These are phyloP conservation scores for Fusarium sp. DNA, from an alignment of 2,329 filamentous ascomycete genomes.

Conservation along the genomic window DNA sequence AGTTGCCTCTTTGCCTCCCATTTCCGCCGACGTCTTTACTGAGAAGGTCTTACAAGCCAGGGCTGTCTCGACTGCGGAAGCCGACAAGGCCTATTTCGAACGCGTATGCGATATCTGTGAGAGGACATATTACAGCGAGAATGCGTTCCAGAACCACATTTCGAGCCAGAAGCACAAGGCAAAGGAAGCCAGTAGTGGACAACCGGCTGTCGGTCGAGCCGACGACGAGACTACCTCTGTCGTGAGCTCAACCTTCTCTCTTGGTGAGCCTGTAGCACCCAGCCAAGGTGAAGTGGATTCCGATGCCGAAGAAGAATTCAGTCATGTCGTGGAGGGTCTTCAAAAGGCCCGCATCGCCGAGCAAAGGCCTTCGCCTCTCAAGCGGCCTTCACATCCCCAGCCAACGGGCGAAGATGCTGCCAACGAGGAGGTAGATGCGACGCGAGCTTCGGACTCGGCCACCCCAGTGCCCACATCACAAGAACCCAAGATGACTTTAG, in stretches of 20 bases:
- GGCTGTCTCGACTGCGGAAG: constrained; percentile 84
- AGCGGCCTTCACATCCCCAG: constrained; percentile 66
- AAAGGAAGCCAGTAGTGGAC: constrained; percentile 62
- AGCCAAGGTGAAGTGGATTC: constrained; percentile 67
- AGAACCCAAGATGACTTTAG: constrained; percentile 59
- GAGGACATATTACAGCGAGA: constrained; percentile 96
- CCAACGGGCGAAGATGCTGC: constrained; percentile 58
- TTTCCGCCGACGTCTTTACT: constrained; percentile 91
- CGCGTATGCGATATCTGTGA: constrained; percentile 84
- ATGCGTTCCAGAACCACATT: constrained; percentile 93
- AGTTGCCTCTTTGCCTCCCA: constrained; percentile 88
- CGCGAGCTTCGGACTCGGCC: constrained; percentile 59
- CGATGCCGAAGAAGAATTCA: constrained; percentile 80
- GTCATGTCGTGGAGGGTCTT: constrained; percentile 80
- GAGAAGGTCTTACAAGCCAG: constrained; percentile 96
- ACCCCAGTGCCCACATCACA: constrained; percentile 53
- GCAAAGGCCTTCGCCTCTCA: constrained; percentile 63
- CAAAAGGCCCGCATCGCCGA: constrained; percentile 77
- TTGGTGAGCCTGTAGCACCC: constrained; percentile 79
- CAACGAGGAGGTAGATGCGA: constrained; percentile 57
- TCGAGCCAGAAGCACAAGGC: constrained; percentile 88
- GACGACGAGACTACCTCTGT: constrained; percentile 83
- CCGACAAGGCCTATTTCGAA: constrained; percentile 89
- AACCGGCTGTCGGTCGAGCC: constrained; percentile 50
- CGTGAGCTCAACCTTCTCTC: constrained; percentile 89